Conservation (phyloP, 2,329 filamentous ascomycete species). For the Cercospora sojina region DNA sequence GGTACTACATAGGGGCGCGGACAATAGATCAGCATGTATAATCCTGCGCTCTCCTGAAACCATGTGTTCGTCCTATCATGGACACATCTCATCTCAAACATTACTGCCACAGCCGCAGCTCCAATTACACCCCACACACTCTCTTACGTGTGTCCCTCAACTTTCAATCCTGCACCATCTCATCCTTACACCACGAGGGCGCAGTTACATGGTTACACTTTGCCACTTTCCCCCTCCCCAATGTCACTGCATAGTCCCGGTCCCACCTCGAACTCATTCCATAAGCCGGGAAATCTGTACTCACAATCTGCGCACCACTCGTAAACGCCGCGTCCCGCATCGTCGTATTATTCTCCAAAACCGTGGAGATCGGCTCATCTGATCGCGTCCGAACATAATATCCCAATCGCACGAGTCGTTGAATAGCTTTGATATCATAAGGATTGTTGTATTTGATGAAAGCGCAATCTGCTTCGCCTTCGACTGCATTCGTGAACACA, state of each 20-base stretch:
- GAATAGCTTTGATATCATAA: slow-evolving; percentile 42
- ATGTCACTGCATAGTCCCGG: slow-evolving; percentile 48
- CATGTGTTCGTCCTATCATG: background rate
- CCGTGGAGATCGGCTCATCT: slow-evolving; percentile 49
- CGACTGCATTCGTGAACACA: slow-evolving; percentile 51
- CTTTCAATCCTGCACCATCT: slow-evolving; percentile 24
- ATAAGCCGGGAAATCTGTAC: slow-evolving; percentile 50
- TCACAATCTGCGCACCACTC: slow-evolving; percentile 53
- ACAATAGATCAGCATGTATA: no score
- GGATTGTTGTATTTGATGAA: slow-evolving; percentile 54
- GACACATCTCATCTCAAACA: background rate
- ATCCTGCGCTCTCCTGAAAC: background rate
- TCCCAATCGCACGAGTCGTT: slow-evolving; percentile 46
- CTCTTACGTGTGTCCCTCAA: background rate
- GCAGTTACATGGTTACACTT: slow-evolving; percentile 43
- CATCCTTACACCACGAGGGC: slow-evolving; percentile 40
- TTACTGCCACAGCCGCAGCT: background rate
- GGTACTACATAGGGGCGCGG: no score
- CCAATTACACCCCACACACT: background rate
- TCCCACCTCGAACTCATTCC: slow-evolving; percentile 51
- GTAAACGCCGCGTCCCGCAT: slow-evolving; percentile 46
- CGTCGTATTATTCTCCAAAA: slow-evolving; percentile 44
- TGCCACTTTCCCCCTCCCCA: slow-evolving; percentile 36
- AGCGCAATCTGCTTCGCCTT: slow-evolving; percentile 48
- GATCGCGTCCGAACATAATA: slow-evolving; percentile 53